A percentile compares a stretch with the other conserved stretches of the same genome.
phyloP scores from a whole-genome alignment of 1,284 basidiomycete species.

The Amylostereum areolatum region DNA sequence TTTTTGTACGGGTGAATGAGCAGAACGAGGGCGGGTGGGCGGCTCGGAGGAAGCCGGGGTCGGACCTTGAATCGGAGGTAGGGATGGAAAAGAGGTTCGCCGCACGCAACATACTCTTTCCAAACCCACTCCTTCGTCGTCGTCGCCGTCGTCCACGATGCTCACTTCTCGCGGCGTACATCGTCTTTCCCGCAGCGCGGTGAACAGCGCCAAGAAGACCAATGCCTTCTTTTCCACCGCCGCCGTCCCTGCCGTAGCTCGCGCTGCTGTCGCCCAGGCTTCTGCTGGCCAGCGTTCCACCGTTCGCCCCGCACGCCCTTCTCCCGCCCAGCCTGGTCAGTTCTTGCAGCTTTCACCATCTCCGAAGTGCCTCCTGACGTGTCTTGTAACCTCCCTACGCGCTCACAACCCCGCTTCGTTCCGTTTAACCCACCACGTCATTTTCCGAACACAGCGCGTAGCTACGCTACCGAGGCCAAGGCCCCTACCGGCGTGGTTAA shows the following conservation, averaged over 20 bases:
- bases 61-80: no score
- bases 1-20: no score
- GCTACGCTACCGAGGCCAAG: slow-evolving; percentile 89
- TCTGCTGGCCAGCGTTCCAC: slow-evolving; percentile 26
- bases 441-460: slow-evolving; percentile 52
- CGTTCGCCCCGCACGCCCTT: slow-evolving; percentile 39
- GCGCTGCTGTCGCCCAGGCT: slow-evolving; percentile 28
- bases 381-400: no score
- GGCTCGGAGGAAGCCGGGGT: no score
- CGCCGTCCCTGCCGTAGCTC: slow-evolving; percentile 34
- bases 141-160: slow-evolving; percentile 45
- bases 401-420: no score
- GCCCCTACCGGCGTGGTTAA: slow-evolving; percentile 73
- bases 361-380: slow-evolving; percentile 11
- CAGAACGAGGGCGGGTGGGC: no score
- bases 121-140: slow-evolving; percentile 17
- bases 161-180: slow-evolving; percentile 77
- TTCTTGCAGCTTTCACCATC: slow-evolving; percentile 10
- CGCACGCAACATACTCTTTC: not conserved
- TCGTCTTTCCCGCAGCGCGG: slow-evolving; percentile 77
- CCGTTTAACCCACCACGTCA: slow-evolving; percentile 9
- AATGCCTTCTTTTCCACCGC: slow-evolving; percentile 76
- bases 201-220: slow-evolving; percentile 65
- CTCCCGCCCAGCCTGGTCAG: slow-evolving; percentile 37
- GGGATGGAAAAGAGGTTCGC: not conserved